Conservation (phyloP, 352 stramenopile species). For the Pythium utonaiense region DNA sequence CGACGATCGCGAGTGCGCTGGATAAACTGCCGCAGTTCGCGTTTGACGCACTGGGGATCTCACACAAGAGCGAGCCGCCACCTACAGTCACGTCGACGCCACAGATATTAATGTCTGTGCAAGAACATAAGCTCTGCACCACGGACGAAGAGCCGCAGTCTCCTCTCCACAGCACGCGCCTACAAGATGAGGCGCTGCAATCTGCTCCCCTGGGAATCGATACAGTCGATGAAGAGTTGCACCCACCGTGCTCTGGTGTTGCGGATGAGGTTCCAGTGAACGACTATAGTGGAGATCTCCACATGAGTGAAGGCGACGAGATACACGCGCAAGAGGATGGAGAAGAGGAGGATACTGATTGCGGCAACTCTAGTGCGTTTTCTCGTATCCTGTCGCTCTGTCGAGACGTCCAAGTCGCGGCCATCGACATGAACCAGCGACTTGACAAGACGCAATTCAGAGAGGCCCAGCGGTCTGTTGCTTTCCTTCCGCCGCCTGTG, state of each 20-base stretch:
- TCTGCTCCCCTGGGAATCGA: too few species aligned
- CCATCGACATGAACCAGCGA: conserved; percentile 32
- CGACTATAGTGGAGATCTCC: too few species aligned
- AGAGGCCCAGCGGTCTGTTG: background rate
- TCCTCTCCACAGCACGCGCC: too few species aligned
- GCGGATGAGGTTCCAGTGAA: too few species aligned
- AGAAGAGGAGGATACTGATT: background rate
- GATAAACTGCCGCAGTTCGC: conserved; percentile 16
- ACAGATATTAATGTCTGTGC: background rate
- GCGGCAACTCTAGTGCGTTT: background rate
- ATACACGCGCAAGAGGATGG: background rate
- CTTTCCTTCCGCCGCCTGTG: background rate
- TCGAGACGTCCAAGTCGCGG: conserved; percentile 46
- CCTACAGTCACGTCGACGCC: background rate
- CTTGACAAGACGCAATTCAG: conserved; percentile 1
- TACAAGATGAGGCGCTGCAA: too few species aligned
- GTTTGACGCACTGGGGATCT: background rate
- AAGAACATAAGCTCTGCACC: background rate
- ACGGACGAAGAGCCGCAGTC: too few species aligned
- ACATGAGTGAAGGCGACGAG: too few species aligned
- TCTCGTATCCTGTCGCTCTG: conserved; percentile 42
- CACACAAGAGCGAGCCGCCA: background rate
- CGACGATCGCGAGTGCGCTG: conserved; percentile 9
- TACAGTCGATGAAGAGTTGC: too few species aligned
- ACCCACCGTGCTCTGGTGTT: too few species aligned